Percentiles rank a stretch among this genome's conserved stretches.
phyloP scores from a whole-genome alignment of 2,329 filamentous ascomycete genomes.

The Fusarium mexicanum region DNA sequence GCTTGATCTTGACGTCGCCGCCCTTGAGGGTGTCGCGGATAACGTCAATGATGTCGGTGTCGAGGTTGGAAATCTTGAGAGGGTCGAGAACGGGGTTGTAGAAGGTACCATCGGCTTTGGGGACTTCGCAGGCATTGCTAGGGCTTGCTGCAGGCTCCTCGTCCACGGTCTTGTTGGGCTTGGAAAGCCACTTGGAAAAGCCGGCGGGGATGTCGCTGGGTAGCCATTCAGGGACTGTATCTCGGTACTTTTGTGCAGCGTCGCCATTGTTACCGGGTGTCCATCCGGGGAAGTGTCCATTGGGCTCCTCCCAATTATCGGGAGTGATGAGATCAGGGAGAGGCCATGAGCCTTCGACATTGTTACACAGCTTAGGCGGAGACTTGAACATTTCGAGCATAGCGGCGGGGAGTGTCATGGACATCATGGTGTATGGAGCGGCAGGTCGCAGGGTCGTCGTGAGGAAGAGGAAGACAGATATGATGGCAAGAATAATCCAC shows the following conservation, averaged over 20 bases:
- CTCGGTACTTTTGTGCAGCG: conserved; percentile 38
- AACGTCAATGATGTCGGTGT: conserved; percentile 44
- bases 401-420: conserved; percentile 45
- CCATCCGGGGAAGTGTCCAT: conserved; percentile 46
- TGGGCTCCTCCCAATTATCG: conserved; percentile 40
- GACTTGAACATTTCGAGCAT: conserved; percentile 43
- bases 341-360: conserved; percentile 41
- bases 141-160: not conserved
- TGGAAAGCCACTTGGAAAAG: conserved; percentile 44
- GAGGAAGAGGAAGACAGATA: conserved; percentile 19
- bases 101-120: conserved; percentile 37
- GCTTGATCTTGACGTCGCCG: conserved; percentile 52
- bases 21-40: conserved; percentile 40
- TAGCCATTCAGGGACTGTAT: conserved; percentile 43
- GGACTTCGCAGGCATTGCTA: not conserved
- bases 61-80: conserved; percentile 53
- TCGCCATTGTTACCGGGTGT: conserved; percentile 43
- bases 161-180: not conserved
- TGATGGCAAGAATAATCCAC: conserved; percentile 7
- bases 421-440: conserved; percentile 46
- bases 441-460: conserved; percentile 40
- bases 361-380: conserved; percentile 35
- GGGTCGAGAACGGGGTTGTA: conserved; percentile 54
- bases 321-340: conserved; percentile 42
- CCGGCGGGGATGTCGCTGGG: conserved; percentile 39